Base-by-base conservation (phyloP, 1,139 yeast species). In the Lodderomyces orthopsilosis region DNA sequence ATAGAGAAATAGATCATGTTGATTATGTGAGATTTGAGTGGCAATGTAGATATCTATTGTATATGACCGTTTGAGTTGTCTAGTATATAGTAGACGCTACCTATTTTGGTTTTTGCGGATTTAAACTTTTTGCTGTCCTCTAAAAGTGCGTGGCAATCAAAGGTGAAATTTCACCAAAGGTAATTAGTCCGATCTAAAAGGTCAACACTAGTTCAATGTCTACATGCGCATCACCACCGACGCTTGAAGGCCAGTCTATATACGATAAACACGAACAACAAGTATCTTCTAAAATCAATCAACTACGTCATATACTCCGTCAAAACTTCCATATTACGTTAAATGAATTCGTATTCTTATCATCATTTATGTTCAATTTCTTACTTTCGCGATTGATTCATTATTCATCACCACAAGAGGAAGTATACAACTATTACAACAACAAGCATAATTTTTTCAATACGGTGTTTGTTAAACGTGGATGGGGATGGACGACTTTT, bases 401-500 rank as follows among this genome's bases (percentile, higher is more conserved):
- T 50, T 47, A 51, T 24, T 51, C 61, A n/a, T 57, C 74, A 5
- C 66, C 63, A 13, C 43, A 58, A 10, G 72, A 65, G 43, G 74
- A 71, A 41, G 68, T 71, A 10, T 62, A 68, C 59, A 78, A 76
- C 55, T 79, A 78, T 57, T 85, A 82, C 61, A 79, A 84, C 45
- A 66, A 77, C 47, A 85, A 83, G 59, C 64, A 74, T 36, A 86
- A 86, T 59, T 38, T 90, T 15, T 60, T 91, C 49, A 93, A 93
- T 61, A 75, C 75, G 27, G 42, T 75, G 4, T 86, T 93, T 59
- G 96, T 91, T 36, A 93, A 93, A 57, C 74, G 74, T 35, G 98
- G 97, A 2, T 93, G 98, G 98, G 74, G 81, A 13, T 93, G 98
- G 98, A 90, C 96, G 1, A 75, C 90, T 0, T 18, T 65, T 2